Evolutionary conservation across 257 asterid genomes (phyloP).

Genomic region (Plantago elongata): DNA sequence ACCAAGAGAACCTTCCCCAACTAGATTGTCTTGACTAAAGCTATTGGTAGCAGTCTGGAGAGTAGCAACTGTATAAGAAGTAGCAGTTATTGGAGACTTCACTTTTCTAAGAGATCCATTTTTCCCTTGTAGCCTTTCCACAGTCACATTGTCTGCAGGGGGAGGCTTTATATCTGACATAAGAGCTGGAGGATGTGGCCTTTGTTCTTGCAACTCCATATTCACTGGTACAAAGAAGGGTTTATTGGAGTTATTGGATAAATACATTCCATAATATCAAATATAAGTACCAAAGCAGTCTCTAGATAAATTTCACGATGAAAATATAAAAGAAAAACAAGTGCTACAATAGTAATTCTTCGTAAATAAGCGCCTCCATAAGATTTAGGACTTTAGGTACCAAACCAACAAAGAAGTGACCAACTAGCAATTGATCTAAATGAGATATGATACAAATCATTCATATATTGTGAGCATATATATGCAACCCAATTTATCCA

Average conservation of each 20-base stretch:
- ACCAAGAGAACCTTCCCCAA: conserved; percentile 98
- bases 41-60: conserved; percentile 92
- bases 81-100: conserved; percentile 70
- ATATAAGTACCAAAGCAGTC: conserved; percentile 12
- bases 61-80: conserved; percentile 76
- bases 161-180: conserved; percentile 63
- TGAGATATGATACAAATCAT: too few species aligned
- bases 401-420: too few species aligned
- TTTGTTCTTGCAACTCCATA: conserved; percentile 64
- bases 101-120: conserved; percentile 69
- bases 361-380: too few species aligned
- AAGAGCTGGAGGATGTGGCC: conserved; percentile 43
- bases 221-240: conserved; percentile 39
- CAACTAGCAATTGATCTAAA: too few species aligned
- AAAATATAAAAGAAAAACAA: background rate
- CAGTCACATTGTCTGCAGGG: conserved; percentile 52
- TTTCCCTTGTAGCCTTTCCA: conserved; percentile 63
- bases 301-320: conserved; percentile 8
- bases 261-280: conserved; percentile 14
- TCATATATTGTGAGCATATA: too few species aligned
- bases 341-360: too few species aligned
- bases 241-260: conserved; percentile 4
- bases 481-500: background rate
- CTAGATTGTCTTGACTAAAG: conserved; percentile 87
- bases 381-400: too few species aligned